These are phyloP conservation scores for Rhizophlyctis rosea DNA, from an alignment of 192 early-diverging fungal genomes.

Conservation along the genomic window DNA sequence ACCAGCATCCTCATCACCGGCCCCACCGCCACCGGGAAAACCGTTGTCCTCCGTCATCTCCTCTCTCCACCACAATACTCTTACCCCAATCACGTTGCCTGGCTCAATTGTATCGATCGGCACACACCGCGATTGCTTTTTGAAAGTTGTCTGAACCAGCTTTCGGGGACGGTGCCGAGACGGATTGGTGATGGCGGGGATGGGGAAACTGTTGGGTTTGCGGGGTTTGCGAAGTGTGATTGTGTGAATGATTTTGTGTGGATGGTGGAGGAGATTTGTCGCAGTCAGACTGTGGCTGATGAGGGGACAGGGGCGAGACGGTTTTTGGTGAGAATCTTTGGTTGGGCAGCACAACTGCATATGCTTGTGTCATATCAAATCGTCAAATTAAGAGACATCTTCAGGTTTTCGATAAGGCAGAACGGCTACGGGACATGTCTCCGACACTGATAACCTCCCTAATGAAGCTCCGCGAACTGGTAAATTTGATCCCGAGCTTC, in stretches of 20 bases:
- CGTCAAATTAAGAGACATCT: constrained; percentile 16
- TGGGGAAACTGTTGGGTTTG: constrained; percentile 1
- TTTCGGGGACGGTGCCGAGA: constrained; percentile 46
- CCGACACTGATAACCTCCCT: constrained; percentile 66
- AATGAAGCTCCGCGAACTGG: constrained; percentile 68
- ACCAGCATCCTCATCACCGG: constrained; percentile 56
- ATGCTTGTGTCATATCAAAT: background rate
- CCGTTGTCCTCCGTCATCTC: constrained; percentile 39
- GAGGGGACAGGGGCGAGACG: background rate
- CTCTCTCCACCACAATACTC: constrained; percentile 5
- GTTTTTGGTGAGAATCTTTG: background rate
- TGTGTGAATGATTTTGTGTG: constrained; percentile 69
- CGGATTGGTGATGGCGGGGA: constrained; percentile 41
- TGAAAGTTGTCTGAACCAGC: constrained; percentile 71
- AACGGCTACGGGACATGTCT: constrained; percentile 70
- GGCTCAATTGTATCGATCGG: constrained; percentile 74
- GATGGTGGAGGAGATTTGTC: constrained; percentile 15
- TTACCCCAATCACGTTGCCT: constrained; percentile 30
- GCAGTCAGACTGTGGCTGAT: background rate
- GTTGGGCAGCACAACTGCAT: background rate
- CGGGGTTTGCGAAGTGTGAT: constrained; percentile 58
- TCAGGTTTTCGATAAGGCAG: constrained; percentile 75
- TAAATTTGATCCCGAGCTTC: constrained; percentile 23
- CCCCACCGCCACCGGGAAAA: constrained; percentile 57
- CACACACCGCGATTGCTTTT: constrained; percentile 73